These are phyloP conservation scores for Podospora bellae-mahoneyi DNA, from an alignment of 495 filamentous ascomycete genomes.

Conservation along the genomic window DNA sequence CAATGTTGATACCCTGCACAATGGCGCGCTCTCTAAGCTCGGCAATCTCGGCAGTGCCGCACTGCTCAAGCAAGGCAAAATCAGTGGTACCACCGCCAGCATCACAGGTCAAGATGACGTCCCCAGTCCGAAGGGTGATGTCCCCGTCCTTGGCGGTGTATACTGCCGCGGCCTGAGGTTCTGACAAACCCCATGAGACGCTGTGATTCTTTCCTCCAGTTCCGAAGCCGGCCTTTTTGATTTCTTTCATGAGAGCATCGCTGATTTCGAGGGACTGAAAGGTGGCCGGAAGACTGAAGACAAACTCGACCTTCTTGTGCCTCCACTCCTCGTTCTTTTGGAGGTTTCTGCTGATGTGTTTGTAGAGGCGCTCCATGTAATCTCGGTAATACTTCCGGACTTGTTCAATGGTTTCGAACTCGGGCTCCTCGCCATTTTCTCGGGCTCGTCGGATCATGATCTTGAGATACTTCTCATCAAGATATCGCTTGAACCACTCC, in stretches of 20 bases:
- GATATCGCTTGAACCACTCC: constrained; percentile 5
- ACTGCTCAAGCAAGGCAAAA: constrained; percentile 3
- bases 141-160: constrained; percentile 1
- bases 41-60: neutral
- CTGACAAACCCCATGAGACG: neutral
- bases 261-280: constrained; percentile 4
- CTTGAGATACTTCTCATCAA: neutral
- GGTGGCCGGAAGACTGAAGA: constrained; percentile 5
- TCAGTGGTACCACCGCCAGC: constrained; percentile 5
- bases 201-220: constrained; percentile 1
- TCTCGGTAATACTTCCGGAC: neutral
- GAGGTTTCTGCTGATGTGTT: neutral
- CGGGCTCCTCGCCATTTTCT: neutral
- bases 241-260: constrained; percentile 2
- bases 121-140: neutral
- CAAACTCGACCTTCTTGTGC: constrained; percentile 2
- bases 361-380: constrained; percentile 6
- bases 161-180: constrained; percentile 1
- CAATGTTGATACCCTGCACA: constrained; percentile 3
- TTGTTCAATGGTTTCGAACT: constrained; percentile 1
- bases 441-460: neutral
- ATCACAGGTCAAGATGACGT: constrained; percentile 1
- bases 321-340: neutral
- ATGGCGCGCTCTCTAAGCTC: neutral
- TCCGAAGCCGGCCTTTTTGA: constrained; percentile 4